Evolutionary conservation across 352 stramenopile species (phyloP).

Genomic region (Nothophytophthora sp.): DNA sequence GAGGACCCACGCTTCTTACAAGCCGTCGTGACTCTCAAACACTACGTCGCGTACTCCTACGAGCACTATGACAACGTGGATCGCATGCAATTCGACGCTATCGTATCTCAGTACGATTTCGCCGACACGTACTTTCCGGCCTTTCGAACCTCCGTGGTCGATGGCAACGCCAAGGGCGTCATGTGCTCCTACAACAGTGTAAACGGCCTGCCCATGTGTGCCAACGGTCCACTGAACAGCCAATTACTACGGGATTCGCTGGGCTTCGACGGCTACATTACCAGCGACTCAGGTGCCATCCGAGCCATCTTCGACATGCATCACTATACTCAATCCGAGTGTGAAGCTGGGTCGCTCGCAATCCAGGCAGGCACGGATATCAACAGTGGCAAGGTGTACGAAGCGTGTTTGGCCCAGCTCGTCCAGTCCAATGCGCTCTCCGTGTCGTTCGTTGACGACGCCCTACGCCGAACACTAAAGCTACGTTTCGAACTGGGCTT

Average conservation of each 20-base stretch:
- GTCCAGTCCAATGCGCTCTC: conserved; percentile 48
- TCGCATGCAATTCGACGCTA: conserved; percentile 88
- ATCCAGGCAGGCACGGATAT: conserved; percentile 86
- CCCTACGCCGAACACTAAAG: conserved; percentile 67
- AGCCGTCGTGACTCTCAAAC: conserved; percentile 92
- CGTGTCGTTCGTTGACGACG: conserved; percentile 56
- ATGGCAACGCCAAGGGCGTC: conserved; percentile 80
- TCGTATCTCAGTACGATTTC: conserved; percentile 91
- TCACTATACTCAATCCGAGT: conserved; percentile 79
- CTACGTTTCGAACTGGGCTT: conserved; percentile 92
- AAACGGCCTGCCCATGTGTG: conserved; percentile 94
- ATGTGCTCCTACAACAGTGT: conserved; percentile 98
- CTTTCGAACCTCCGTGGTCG: conserved; percentile 82
- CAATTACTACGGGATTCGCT: conserved; percentile 73
- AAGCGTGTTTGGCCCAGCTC: conserved; percentile 69
- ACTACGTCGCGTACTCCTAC: conserved; percentile 93
- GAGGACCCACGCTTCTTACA: conserved; percentile 72
- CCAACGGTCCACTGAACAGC: conserved; percentile 78
- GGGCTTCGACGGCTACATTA: conserved; percentile 95
- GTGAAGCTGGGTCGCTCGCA: conserved; percentile 56
- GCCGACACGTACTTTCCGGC: conserved; percentile 92
- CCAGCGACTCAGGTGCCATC: conserved; percentile 94
- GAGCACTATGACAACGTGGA: conserved; percentile 73
- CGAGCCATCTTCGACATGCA: conserved; percentile 74
- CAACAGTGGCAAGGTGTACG: conserved; percentile 86